Evolutionary conservation across 2,329 filamentous ascomycete genomes (phyloP).

Genomic region (Lasiodiplodia theobromae): DNA sequence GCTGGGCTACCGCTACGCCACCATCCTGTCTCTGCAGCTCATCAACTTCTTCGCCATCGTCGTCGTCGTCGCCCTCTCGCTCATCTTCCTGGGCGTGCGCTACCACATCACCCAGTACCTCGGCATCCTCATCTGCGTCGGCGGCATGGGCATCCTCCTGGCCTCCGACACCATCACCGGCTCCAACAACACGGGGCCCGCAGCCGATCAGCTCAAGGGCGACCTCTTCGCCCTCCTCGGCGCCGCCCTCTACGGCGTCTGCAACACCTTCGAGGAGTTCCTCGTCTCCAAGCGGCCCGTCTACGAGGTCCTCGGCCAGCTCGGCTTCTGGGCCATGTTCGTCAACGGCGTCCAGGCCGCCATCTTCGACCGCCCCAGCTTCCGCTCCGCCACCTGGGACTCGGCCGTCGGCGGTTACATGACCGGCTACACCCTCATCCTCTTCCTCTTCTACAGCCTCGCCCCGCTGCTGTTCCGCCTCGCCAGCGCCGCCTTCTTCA

Average conservation of each 20-base stretch:
- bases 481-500: slow-evolving; percentile 91
- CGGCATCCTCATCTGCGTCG: slow-evolving; percentile 89
- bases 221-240: slow-evolving; percentile 91
- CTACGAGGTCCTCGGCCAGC: slow-evolving; percentile 91
- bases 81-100: slow-evolving; percentile 81
- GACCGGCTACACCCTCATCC: slow-evolving; percentile 84
- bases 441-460: slow-evolving; percentile 85
- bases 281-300: slow-evolving; percentile 85
- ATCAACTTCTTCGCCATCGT: slow-evolving; percentile 99
- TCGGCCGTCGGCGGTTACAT: slow-evolving; percentile 76
- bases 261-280: slow-evolving; percentile 94
- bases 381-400: slow-evolving; percentile 59
- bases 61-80: slow-evolving; percentile 85
- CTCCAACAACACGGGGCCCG: slow-evolving; percentile 68
- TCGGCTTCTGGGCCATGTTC: slow-evolving; percentile 79
- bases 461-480: slow-evolving; percentile 89
- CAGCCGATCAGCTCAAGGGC: slow-evolving; percentile 80
- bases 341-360: slow-evolving; percentile 91
- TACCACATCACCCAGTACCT: slow-evolving; percentile 86
- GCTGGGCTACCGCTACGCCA: slow-evolving; percentile 90
- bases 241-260: slow-evolving; percentile 88
- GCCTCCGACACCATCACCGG: slow-evolving; percentile 86
- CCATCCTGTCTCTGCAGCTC: slow-evolving; percentile 88
- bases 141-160: slow-evolving; percentile 86
- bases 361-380: slow-evolving; percentile 85